Conservation (phyloP, 164 flowering plant genomes). For the Nymphaea thermarum region DNA sequence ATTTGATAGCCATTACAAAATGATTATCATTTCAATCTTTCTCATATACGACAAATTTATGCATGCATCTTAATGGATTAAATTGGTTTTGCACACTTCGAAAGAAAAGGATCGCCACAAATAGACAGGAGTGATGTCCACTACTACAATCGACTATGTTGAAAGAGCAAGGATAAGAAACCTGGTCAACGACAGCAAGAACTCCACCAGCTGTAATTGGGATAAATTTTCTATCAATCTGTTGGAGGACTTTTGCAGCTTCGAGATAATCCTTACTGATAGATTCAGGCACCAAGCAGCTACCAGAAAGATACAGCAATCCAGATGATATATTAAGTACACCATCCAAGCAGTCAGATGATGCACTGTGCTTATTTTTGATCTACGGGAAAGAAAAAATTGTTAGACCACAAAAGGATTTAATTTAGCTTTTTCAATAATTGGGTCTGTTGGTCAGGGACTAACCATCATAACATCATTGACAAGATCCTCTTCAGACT, state of each 20-base stretch:
- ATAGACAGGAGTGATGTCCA: no score
- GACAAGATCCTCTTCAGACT: not conserved
- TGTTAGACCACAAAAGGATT: not conserved
- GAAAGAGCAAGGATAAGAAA: conserved; percentile 4
- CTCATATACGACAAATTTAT: no score
- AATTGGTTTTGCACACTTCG: no score
- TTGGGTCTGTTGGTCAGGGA: not conserved
- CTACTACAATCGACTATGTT: no score
- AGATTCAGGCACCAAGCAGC: conserved; percentile 62
- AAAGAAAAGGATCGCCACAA: no score
- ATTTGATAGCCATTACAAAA: no score
- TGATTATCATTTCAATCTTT: no score
- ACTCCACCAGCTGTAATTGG: conserved; percentile 60
- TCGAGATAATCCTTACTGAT: conserved; percentile 53
- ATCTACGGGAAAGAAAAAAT: conserved; percentile 20
- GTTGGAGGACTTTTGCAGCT: conserved; percentile 66
- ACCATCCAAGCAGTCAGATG: conserved; percentile 14
- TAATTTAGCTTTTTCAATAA: not conserved
- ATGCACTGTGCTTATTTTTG: conserved; percentile 8
- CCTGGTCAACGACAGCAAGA: conserved; percentile 90
- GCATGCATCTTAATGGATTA: no score
- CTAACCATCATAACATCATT: conserved; percentile 2
- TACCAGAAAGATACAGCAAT: conserved; percentile 37
- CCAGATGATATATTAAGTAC: conserved; percentile 75
- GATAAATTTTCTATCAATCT: conserved; percentile 85